A percentile compares a stretch with the other conserved stretches of the same genome.
Evolutionary conservation across 495 filamentous ascomycete genomes (phyloP).

Genomic region (Cairneyella variabilis): DNA sequence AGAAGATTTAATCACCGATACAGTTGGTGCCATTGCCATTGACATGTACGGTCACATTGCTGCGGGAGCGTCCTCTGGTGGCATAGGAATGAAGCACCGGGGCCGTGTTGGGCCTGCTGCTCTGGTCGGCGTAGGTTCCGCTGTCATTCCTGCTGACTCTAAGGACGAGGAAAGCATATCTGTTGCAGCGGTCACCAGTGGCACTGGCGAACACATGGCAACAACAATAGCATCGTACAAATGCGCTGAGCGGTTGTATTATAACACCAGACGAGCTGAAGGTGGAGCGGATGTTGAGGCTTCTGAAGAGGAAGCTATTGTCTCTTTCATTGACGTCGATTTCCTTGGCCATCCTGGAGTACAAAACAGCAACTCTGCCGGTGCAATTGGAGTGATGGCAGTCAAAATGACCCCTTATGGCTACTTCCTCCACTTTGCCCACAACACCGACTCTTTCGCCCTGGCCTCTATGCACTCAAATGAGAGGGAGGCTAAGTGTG

Average conservation of each 20-base stretch:
- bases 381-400: conserved; percentile 77
- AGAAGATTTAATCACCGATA: conserved; percentile 74
- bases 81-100: conserved; percentile 95
- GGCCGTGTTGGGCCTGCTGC: conserved; percentile 91
- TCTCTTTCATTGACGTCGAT: conserved; percentile 66
- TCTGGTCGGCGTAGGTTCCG: conserved; percentile 84
- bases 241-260: conserved; percentile 73
- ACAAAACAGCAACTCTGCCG: conserved; percentile 60
- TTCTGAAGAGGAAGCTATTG: conserved; percentile 69
- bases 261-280: conserved; percentile 52
- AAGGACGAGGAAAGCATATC: conserved; percentile 55
- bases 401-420: conserved; percentile 73
- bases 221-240: conserved; percentile 79
- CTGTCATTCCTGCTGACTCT: conserved; percentile 68
- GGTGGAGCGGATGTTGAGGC: conserved; percentile 56
- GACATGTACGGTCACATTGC: conserved; percentile 84
- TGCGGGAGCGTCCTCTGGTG: conserved; percentile 96
- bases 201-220: conserved; percentile 96
- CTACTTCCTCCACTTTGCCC: conserved; percentile 77
- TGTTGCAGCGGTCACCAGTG: conserved; percentile 81
- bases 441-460: conserved; percentile 92
- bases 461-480: conserved; percentile 80
- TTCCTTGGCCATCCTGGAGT: conserved; percentile 85
- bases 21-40: conserved; percentile 90
- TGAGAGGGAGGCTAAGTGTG: conserved; percentile 64